Percentiles rank a stretch among this genome's conserved stretches.
Conservation (phyloP, 148 eudicot genomes). For the Rhododendron mucronatum region DNA sequence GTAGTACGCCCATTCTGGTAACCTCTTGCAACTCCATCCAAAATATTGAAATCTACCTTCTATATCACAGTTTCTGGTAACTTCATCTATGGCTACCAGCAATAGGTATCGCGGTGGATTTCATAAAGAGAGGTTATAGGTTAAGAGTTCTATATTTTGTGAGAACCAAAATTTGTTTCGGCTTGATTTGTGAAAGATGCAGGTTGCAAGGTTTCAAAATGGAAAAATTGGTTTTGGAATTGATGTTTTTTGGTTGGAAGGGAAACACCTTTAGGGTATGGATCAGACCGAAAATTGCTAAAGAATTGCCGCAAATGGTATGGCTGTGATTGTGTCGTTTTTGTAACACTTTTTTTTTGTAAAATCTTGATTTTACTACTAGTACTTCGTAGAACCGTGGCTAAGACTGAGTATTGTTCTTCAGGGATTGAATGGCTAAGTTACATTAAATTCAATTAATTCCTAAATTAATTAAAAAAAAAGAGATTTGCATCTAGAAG, state of each 20-base stretch:
- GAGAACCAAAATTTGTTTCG: neutral
- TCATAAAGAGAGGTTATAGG: neutral
- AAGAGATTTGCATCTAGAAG: neutral
- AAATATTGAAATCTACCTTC: neutral
- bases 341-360: too few species aligned
- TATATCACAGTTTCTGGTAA: neutral
- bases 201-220: neutral
- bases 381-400: neutral
- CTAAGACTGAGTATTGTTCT: neutral
- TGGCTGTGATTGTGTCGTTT: neutral
- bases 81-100: neutral
- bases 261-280: neutral
- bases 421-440: neutral
- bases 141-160: neutral
- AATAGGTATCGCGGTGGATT: neutral
- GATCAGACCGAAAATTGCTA: neutral
- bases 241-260: neutral
- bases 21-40: neutral
- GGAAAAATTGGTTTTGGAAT: neutral
- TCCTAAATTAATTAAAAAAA: too few species aligned
- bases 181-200: neutral
- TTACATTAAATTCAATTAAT: neutral
- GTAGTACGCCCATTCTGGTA: neutral
- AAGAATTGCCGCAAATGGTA: neutral
- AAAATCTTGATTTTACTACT: neutral